Evolutionary conservation across 441 rosid species (phyloP).

Genomic region (Populus hybrid): DNA sequence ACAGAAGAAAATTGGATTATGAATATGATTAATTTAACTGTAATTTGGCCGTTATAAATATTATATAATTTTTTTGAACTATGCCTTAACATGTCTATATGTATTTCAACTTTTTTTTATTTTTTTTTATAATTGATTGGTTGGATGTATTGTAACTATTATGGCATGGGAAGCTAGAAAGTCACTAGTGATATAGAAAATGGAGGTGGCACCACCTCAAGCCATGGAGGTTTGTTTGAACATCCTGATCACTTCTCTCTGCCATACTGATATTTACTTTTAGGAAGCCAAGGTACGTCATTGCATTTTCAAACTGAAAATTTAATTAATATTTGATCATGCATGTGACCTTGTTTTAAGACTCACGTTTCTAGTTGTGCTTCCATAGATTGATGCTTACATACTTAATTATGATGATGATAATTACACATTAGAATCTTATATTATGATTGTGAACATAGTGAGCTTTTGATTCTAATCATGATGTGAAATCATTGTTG

Average conservation of each 20-base stretch:
- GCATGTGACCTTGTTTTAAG: background rate
- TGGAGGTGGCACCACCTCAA: constrained; percentile 50
- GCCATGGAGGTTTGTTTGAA: constrained; percentile 41
- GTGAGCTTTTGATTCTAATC: too few species aligned
- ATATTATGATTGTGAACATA: too few species aligned
- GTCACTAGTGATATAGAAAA: constrained; percentile 57
- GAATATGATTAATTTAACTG: too few species aligned
- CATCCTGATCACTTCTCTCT: constrained; percentile 41
- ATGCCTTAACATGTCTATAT: background rate
- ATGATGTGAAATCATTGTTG: too few species aligned
- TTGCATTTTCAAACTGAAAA: too few species aligned
- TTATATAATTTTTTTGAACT: too few species aligned
- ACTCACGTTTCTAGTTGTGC: too few species aligned
- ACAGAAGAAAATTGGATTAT: too few species aligned
- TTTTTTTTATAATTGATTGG: too few species aligned
- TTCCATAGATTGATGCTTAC: background rate
- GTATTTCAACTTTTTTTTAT: background rate
- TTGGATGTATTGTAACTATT: constrained; percentile 35
- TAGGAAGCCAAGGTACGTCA: constrained; percentile 51
- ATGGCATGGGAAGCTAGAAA: constrained; percentile 87
- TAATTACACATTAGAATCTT: too few species aligned
- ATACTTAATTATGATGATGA: too few species aligned
- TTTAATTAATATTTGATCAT: background rate
- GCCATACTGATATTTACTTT: constrained; percentile 51
- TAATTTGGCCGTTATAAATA: too few species aligned